Evolutionary conservation across 106 monocot genomes (phyloP).

Genomic region (Dactylorhiza incarnata): DNA sequence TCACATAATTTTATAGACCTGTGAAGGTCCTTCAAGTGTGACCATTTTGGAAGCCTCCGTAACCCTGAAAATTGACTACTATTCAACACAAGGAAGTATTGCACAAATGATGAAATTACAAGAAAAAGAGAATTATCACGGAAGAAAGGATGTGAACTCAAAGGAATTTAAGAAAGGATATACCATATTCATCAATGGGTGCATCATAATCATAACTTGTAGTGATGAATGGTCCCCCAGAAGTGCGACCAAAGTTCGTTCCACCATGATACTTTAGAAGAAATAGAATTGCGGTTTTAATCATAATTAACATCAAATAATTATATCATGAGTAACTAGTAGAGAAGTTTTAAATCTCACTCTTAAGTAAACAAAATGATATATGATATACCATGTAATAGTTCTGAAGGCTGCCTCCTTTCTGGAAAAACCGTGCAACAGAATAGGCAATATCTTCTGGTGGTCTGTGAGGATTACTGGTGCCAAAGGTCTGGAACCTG

Average conservation of each 20-base stretch:
- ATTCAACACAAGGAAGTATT: neutral
- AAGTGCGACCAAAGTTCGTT: conserved; percentile 93
- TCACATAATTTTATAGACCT: conserved; percentile 71
- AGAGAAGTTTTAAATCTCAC: neutral
- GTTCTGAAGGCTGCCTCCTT: conserved; percentile 90
- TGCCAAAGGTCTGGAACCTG: conserved; percentile 94
- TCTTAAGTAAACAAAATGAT: neutral
- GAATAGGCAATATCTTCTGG: conserved; percentile 95
- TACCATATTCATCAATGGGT: conserved; percentile 97
- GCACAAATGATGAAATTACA: neutral
- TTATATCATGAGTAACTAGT: neutral
- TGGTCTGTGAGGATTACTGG: conserved; percentile 80
- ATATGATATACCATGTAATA: conserved; percentile 76
- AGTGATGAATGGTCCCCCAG: conserved; percentile 96
- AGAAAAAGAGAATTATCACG: neutral
- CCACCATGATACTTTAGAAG: conserved; percentile 85
- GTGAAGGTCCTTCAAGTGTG: conserved; percentile 83
- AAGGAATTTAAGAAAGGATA: conserved; percentile 7
- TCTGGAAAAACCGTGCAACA: conserved; percentile 96
- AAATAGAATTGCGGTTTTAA: conserved; percentile 3
- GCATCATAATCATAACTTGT: conserved; percentile 99
- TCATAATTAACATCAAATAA: neutral
- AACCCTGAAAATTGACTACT: conserved; percentile 42
- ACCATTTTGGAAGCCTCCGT: conserved; percentile 86
- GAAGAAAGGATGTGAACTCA: neutral